phyloP scores from a whole-genome alignment of 495 filamentous ascomycete species.

The Penicillium dipodomyicola region DNA sequence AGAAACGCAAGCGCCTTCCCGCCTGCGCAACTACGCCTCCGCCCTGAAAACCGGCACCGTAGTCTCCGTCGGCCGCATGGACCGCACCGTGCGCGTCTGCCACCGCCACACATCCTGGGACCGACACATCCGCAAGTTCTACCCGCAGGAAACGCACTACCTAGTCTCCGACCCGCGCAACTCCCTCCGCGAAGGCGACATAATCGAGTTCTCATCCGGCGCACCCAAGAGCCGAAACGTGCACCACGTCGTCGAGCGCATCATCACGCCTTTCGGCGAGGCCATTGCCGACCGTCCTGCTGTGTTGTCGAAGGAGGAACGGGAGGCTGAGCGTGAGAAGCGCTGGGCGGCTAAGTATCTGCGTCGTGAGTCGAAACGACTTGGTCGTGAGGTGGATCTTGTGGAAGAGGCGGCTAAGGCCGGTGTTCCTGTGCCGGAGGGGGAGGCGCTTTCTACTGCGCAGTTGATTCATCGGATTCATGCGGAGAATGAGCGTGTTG shows the following conservation, averaged over 20 bases:
- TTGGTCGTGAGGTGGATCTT: slow-evolving; percentile 27
- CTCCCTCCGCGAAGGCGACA: slow-evolving; percentile 72
- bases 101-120: slow-evolving; percentile 41
- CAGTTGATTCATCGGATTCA: slow-evolving; percentile 27
- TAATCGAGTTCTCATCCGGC: slow-evolving; percentile 72
- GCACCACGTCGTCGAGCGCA: slow-evolving; percentile 72
- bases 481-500: slow-evolving; percentile 22
- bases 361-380: slow-evolving; percentile 40
- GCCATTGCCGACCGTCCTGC: slow-evolving; percentile 61
- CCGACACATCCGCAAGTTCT: slow-evolving; percentile 40
- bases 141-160: slow-evolving; percentile 39
- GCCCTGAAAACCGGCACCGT: slow-evolving; percentile 44
- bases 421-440: slow-evolving; percentile 4
- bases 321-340: slow-evolving; percentile 45
- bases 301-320: slow-evolving; percentile 62
- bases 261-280: slow-evolving; percentile 69
- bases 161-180: slow-evolving; percentile 75
- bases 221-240: slow-evolving; percentile 63
- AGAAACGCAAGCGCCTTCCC: slow-evolving; percentile 27
- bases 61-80: slow-evolving; percentile 45
- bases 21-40: slow-evolving; percentile 42
- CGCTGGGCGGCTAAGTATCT: slow-evolving; percentile 51
- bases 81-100: slow-evolving; percentile 42
- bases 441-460: slow-evolving; percentile 17
- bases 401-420: slow-evolving; percentile 4